Evolutionary conservation across 1,284 basidiomycete species (phyloP).

Genomic region (Phellopilus nigrolimitatus): DNA sequence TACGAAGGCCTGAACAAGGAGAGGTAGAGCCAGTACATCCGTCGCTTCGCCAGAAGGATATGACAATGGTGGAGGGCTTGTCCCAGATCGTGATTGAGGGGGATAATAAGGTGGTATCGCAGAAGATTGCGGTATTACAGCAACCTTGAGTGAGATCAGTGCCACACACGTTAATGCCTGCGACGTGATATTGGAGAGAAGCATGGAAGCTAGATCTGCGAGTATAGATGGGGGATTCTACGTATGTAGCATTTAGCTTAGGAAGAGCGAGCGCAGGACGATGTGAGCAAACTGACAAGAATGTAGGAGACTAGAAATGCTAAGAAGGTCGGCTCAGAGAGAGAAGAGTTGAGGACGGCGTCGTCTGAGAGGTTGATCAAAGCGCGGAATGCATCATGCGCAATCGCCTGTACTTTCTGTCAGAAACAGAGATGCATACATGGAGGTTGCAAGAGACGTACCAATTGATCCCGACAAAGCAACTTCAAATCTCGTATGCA

Average conservation of each 20-base stretch:
- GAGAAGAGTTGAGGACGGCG: constrained; percentile 59
- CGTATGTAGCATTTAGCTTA: not conserved
- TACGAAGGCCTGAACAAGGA: constrained; percentile 83
- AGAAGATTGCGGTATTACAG: constrained; percentile 51
- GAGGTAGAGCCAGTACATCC: constrained; percentile 62
- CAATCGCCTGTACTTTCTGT: constrained; percentile 58
- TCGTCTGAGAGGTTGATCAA: constrained; percentile 94
- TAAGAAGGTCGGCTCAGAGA: constrained; percentile 77
- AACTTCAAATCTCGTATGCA: constrained; percentile 75
- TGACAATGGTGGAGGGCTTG: constrained; percentile 60
- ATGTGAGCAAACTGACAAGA: constrained; percentile 53
- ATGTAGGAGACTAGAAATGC: constrained; percentile 89
- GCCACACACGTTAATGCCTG: constrained; percentile 66
- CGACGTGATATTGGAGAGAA: constrained; percentile 91
- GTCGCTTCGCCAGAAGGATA: constrained; percentile 52
- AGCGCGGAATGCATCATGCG: constrained; percentile 93
- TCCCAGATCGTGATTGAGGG: constrained; percentile 69
- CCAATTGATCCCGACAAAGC: constrained; percentile 82
- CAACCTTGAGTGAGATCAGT: constrained; percentile 65
- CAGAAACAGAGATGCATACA: constrained; percentile 18
- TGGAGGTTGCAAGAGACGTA: constrained; percentile 33
- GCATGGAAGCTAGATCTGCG: constrained; percentile 94
- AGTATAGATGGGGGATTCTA: constrained; percentile 88
- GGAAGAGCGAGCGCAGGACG: constrained; percentile 2
- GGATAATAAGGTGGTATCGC: constrained; percentile 53